phyloP scores from a whole-genome alignment of 2,329 filamentous ascomycete genomes.

The Monosporascus sp. region DNA sequence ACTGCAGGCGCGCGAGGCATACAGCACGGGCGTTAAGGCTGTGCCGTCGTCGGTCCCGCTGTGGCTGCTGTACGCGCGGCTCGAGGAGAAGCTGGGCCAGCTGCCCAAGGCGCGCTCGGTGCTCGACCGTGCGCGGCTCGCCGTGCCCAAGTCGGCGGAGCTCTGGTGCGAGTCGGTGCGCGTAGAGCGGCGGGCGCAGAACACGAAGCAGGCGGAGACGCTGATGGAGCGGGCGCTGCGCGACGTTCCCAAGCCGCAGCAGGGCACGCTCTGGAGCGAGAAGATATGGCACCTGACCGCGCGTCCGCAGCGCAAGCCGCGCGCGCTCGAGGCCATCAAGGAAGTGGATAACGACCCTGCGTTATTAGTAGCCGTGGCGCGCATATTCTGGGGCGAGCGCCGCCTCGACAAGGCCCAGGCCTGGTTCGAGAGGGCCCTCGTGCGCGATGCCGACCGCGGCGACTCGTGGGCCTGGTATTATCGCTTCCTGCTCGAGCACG shows the following conservation, averaged over 20 bases:
- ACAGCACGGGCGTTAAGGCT: conserved; percentile 79
- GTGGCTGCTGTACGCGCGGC: conserved; percentile 81
- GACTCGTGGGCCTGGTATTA: conserved; percentile 99
- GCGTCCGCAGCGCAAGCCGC: conserved; percentile 85
- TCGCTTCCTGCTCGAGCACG: conserved; percentile 87
- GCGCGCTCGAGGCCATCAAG: conserved; percentile 90
- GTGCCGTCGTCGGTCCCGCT: conserved; percentile 79
- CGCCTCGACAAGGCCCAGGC: conserved; percentile 88
- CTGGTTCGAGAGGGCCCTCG: conserved; percentile 95
- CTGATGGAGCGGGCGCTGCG: conserved; percentile 92
- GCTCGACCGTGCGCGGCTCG: conserved; percentile 83
- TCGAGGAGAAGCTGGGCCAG: conserved; percentile 81
- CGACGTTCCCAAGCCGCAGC: conserved; percentile 70
- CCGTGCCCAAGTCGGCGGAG: conserved; percentile 76
- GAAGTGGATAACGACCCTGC: conserved; percentile 90
- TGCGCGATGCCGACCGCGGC: conserved; percentile 79
- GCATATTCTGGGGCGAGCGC: conserved; percentile 94
- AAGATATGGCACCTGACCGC: conserved; percentile 92
- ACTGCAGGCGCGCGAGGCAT: conserved; percentile 84
- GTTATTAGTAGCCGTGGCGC: conserved; percentile 84
- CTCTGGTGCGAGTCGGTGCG: conserved; percentile 94
- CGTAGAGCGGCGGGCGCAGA: conserved; percentile 82
- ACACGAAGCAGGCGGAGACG: conserved; percentile 76
- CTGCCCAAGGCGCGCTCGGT: conserved; percentile 90
- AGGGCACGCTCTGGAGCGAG: conserved; percentile 83